Conservation (phyloP, 139 green algal genomes). For the Chlamydomonas incerta region DNA sequence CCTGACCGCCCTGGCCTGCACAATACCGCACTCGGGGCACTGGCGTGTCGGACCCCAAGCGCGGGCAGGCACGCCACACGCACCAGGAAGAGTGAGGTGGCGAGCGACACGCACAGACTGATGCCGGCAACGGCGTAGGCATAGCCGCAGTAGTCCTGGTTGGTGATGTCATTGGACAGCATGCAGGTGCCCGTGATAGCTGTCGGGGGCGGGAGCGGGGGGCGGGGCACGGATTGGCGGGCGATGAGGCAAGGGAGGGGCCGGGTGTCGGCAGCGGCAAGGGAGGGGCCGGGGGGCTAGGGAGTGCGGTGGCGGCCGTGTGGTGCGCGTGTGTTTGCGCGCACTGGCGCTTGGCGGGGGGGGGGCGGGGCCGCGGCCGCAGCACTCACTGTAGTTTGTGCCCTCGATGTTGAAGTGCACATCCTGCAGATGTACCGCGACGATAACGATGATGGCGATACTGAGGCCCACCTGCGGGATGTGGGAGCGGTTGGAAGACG, state of each 20-base stretch:
- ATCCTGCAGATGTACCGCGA: background rate
- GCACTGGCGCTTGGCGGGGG: background rate
- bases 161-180: too few relatives aligned
- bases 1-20: background rate
- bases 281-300: too few relatives aligned
- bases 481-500: background rate
- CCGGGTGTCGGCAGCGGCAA: too few relatives aligned
- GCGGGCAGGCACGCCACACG: background rate
- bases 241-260: too few relatives aligned
- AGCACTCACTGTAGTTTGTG: background rate
- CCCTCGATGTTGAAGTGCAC: background rate
- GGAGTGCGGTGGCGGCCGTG: background rate
- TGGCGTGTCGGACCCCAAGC: too few relatives aligned
- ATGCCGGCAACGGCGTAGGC: background rate
- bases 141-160: too few relatives aligned
- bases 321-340: too few relatives aligned
- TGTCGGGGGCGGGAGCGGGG: too few relatives aligned
- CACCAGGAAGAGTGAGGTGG: background rate
- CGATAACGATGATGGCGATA: conserved; percentile 26
- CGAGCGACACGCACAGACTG: background rate
- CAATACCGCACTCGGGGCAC: background rate
- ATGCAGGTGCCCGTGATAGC: too few relatives aligned
- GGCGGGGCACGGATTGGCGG: too few relatives aligned
- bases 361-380: background rate
- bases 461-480: background rate